A percentile compares a stretch with the other conserved stretches of the same genome.
Conservation (phyloP, 495 filamentous ascomycete genomes). For the Platismatia glauca region DNA sequence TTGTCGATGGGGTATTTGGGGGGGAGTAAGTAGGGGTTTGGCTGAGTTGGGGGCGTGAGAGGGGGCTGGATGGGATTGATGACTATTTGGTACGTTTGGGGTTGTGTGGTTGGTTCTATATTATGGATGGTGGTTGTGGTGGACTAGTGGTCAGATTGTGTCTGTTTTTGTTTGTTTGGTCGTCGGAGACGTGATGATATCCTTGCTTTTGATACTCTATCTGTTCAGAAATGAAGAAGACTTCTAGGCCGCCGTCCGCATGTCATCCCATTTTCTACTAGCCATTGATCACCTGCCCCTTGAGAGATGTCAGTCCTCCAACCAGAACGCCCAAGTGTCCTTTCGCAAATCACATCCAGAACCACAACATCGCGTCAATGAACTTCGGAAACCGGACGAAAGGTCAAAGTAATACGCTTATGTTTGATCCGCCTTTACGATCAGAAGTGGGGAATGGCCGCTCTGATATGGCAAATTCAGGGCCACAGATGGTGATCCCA, state of each 20-base stretch:
- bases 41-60: not conserved
- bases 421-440: not conserved
- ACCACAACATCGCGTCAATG: not conserved
- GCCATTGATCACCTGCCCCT: not conserved
- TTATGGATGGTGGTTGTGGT: too few species aligned
- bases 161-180: not conserved
- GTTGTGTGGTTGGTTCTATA: too few species aligned
- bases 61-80: not conserved
- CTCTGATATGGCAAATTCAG: not conserved
- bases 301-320: not conserved
- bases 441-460: not conserved
- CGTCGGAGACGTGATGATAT: not conserved
- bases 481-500: not conserved
- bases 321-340: not conserved
- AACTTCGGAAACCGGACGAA: not conserved
- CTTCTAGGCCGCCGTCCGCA: not conserved
- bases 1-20: constrained; percentile 17
- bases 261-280: not conserved
- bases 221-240: not conserved
- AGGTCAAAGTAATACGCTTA: not conserved
- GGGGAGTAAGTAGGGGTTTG: constrained; percentile 5
- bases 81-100: too few species aligned
- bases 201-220: not conserved
- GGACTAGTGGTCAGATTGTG: not conserved
- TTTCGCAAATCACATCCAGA: not conserved